These are phyloP conservation scores for Cyclostephanos tholiformis DNA, from an alignment of 108 stramenopile species.

Conservation along the genomic window DNA sequence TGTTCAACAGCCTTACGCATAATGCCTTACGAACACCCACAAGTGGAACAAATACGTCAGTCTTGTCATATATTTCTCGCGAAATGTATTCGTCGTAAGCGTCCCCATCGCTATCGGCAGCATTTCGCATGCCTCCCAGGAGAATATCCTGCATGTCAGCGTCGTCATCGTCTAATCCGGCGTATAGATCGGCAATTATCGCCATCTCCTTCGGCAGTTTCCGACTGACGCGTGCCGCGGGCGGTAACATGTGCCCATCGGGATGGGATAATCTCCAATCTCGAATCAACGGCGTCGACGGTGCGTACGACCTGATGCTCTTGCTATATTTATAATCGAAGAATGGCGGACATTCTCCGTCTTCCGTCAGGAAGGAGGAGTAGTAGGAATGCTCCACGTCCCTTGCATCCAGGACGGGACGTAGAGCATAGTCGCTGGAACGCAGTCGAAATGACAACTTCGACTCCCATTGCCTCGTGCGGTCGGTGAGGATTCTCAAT, in stretches of 20 bases:
- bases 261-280: conserved; percentile 43
- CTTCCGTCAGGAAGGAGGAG: conserved; percentile 42
- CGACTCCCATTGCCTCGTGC: conserved; percentile 80
- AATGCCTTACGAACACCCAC: conserved; percentile 78
- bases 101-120: conserved; percentile 7
- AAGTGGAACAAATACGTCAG: conserved; percentile 64
- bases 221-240: conserved; percentile 16
- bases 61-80: conserved; percentile 11
- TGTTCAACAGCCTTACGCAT: conserved; percentile 76
- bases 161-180: conserved; percentile 45
- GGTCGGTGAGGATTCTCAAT: conserved; percentile 60
- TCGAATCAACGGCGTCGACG: conserved; percentile 63
- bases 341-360: conserved; percentile 37
- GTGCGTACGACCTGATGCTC: conserved; percentile 46
- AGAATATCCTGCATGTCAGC: conserved; percentile 46
- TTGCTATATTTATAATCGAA: conserved; percentile 44
- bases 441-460: conserved; percentile 59
- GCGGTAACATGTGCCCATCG: conserved; percentile 5
- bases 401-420: conserved; percentile 56
- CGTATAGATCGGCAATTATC: conserved; percentile 51
- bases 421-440: conserved; percentile 34
- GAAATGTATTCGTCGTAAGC: conserved; percentile 24
- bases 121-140: conserved; percentile 23
- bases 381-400: conserved; percentile 61
- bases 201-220: conserved; percentile 38